Conservation (phyloP, 108 stramenopile species). For the Fistulifera solaris region DNA sequence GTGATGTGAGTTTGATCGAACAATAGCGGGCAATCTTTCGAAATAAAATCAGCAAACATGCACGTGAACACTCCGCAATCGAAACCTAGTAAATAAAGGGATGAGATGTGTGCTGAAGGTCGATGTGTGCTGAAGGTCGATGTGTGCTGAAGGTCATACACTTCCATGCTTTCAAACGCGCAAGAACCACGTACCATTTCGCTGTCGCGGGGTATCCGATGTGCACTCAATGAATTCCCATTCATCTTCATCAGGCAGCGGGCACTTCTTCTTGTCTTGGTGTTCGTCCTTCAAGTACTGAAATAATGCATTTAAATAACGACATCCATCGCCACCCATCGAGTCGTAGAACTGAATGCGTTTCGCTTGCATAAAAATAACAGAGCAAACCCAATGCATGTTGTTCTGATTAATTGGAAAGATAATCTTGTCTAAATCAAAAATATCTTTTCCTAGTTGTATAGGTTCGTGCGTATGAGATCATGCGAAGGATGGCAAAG, state of each 20-base stretch:
- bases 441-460: conserved; percentile 71
- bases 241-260: conserved; percentile 48
- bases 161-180: too few species aligned
- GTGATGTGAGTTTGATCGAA: conserved; percentile 72
- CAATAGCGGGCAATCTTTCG: conserved; percentile 56
- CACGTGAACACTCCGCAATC: conserved; percentile 91
- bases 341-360: conserved; percentile 76
- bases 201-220: conserved; percentile 63
- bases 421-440: conserved; percentile 84
- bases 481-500: not conserved
- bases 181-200: conserved; percentile 47
- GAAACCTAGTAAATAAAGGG: conserved; percentile 28
- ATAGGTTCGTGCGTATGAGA: not conserved
- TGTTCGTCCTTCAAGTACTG: conserved; percentile 81
- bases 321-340: conserved; percentile 42
- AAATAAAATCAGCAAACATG: conserved; percentile 82
- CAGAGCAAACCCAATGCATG: conserved; percentile 90
- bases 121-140: not conserved
- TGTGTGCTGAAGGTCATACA: not conserved
- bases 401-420: conserved; percentile 84
- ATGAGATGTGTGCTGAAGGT: not conserved
- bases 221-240: conserved; percentile 62
- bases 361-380: conserved; percentile 83
- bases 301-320: conserved; percentile 56
- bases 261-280: conserved; percentile 56